Evolutionary conservation across 306 rosid species (phyloP).

Genomic region (Fragaria iinumae): DNA sequence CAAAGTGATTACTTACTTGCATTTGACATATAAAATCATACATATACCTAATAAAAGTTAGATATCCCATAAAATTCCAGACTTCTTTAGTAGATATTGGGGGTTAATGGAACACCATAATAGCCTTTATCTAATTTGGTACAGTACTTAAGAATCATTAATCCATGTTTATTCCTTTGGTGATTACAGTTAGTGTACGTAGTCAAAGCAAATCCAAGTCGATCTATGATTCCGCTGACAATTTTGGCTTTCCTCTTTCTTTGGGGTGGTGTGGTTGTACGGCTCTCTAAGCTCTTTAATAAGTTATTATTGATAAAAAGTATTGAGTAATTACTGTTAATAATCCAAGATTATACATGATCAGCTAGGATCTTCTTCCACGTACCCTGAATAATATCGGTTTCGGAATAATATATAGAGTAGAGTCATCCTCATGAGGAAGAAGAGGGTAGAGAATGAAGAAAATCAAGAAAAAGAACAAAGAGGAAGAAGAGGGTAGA

Average conservation of each 20-base stretch:
- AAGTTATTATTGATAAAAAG: background rate
- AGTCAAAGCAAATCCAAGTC: constrained; percentile 7
- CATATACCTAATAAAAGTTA: background rate
- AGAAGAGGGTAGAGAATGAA: constrained; percentile 28
- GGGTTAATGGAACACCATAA: background rate
- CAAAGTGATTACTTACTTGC: background rate
- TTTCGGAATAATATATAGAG: constrained; percentile 10
- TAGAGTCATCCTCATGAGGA: constrained; percentile 11
- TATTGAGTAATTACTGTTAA: background rate
- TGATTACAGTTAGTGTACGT: background rate
- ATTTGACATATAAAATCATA: too few species aligned
- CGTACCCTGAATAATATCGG: background rate
- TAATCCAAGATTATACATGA: background rate
- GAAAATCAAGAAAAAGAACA: background rate
- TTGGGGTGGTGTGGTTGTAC: constrained; percentile 8
- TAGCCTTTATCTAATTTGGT: background rate
- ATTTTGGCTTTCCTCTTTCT: background rate
- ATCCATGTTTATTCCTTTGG: constrained; percentile 19
- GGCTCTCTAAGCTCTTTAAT: background rate
- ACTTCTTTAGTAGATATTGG: background rate
- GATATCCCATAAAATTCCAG: constrained; percentile 9
- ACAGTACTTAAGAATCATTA: constrained; percentile 12
- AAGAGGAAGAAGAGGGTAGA: constrained; percentile 20
- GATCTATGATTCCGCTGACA: constrained; percentile 9
- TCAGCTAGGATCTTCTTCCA: constrained; percentile 1